phyloP scores from a whole-genome alignment of 108 stramenopile species.

The Thalassiosira profunda region DNA sequence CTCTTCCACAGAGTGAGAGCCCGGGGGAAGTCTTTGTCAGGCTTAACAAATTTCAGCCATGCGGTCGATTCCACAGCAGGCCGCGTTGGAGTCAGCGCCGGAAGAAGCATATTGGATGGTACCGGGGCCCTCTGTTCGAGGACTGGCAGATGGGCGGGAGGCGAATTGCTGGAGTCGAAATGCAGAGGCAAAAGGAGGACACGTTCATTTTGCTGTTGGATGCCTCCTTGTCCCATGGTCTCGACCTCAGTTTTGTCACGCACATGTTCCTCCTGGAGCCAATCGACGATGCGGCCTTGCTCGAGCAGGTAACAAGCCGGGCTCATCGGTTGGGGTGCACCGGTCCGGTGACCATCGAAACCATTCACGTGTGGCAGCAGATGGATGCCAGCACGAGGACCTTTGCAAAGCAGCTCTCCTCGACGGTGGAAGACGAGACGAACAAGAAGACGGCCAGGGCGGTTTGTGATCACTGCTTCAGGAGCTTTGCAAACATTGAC shows the following conservation, averaged over 20 bases:
- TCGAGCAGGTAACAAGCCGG: slow-evolving; percentile 78
- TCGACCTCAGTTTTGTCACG: slow-evolving; percentile 85
- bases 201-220: slow-evolving; percentile 65
- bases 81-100: neutral
- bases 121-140: slow-evolving; percentile 44
- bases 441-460: slow-evolving; percentile 25
- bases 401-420: slow-evolving; percentile 21
- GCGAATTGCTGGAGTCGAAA: slow-evolving; percentile 17
- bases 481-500: slow-evolving; percentile 37
- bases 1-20: slow-evolving; percentile 31
- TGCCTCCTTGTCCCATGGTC: slow-evolving; percentile 68
- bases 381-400: slow-evolving; percentile 44
- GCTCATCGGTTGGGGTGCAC: slow-evolving; percentile 85
- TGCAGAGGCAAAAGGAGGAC: slow-evolving; percentile 36
- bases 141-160: too few relatives aligned
- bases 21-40: slow-evolving; percentile 24
- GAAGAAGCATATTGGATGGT: slow-evolving; percentile 35
- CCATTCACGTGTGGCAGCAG: slow-evolving; percentile 50
- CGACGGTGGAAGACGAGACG: slow-evolving; percentile 5
- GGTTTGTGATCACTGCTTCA: slow-evolving; percentile 58
- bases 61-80: slow-evolving; percentile 46
- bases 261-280: slow-evolving; percentile 84
- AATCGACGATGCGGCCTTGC: slow-evolving; percentile 75
- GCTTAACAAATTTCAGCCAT: slow-evolving; percentile 56
- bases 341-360: slow-evolving; percentile 71